Base-by-base conservation (phyloP, 2,329 filamentous ascomycete species). In the Epichloe bromicola region DNA sequence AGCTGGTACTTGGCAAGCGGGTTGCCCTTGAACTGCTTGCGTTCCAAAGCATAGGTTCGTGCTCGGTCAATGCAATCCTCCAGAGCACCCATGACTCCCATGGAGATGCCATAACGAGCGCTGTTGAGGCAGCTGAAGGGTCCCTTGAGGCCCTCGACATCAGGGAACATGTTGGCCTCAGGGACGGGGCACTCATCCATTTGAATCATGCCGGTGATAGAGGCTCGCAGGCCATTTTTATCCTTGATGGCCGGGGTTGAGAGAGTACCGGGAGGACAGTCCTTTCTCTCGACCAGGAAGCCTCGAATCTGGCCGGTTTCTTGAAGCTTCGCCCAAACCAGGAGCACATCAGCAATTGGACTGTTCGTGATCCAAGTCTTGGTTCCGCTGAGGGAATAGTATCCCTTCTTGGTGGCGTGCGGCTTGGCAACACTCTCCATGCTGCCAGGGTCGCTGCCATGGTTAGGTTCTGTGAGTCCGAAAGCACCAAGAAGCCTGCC, bases 311-410 rank as follows among this genome's bases (percentile, higher is more conserved):
- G 95, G 55, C 89, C 90, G 20, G 88, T 94, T 59, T 86, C 85
- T 56, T 93, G 81, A 46, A 95, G 71, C 72, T 95, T 96, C 1
- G 91, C 93, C 93, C 93, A 98, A 1, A 95, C 83, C 56, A 95
- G 70, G 49, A 94, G 70, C 2, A 95, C 76, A 59, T 95, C 88
- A 2, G 88, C 80, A 59, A 95, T 94, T 3, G 89, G 89, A 7
- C 86, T 91, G 68, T 95, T 95, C 14, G 89, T 95, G 65, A 95
- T 95, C 89, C 89, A 95, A 0, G 90, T 95, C 74, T 95, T 95
- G 47, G 86, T 73, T 2, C 89, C 89, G 44, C 83, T 88, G 37
- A 95, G 70, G 42, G 82, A 78, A 60, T 84, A 86, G 66, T 88
- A 88, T 1, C 88, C 89, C 62, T 86, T 84, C 73, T 90, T 90